phyloP scores from a whole-genome alignment of 2,329 filamentous ascomycete species.

The Pseudopithomyces chartarum region DNA sequence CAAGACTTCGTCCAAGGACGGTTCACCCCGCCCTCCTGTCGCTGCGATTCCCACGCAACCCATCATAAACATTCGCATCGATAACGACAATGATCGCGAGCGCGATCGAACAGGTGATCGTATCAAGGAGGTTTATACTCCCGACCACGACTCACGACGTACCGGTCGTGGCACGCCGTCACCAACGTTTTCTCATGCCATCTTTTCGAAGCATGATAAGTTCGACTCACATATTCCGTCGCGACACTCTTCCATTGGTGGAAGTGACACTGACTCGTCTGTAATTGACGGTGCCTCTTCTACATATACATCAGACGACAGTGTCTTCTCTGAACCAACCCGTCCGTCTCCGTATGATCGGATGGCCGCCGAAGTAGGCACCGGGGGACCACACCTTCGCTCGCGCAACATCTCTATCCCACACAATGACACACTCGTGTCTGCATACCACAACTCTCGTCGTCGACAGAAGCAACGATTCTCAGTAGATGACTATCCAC shows the following conservation, averaged over 20 bases:
- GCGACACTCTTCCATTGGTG: slow-evolving; percentile 23
- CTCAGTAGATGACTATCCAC: slow-evolving; percentile 11
- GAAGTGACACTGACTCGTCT: slow-evolving; percentile 27
- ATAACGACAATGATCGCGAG: slow-evolving; percentile 19
- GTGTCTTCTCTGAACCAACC: slow-evolving; percentile 20
- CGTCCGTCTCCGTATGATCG: slow-evolving; percentile 3
- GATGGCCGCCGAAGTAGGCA: neutral
- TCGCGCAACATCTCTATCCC: neutral
- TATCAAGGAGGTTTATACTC: neutral
- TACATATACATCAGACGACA: slow-evolving; percentile 23
- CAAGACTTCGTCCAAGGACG: slow-evolving; percentile 19
- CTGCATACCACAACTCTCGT: slow-evolving; percentile 1
- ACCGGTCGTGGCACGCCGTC: neutral
- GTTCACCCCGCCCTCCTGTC: slow-evolving; percentile 22
- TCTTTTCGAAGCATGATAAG: slow-evolving; percentile 13
- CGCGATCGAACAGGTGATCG: slow-evolving; percentile 14
- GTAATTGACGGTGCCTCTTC: slow-evolving; percentile 21
- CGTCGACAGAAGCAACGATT: neutral
- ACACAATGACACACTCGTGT: neutral
- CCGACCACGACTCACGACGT: neutral
- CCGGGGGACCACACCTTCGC: slow-evolving; percentile 1
- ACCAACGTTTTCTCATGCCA: neutral
- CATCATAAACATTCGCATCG: slow-evolving; percentile 25
- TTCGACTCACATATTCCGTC: slow-evolving; percentile 20
- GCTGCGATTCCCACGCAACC: slow-evolving; percentile 16